Evolutionary conservation across 192 early-diverging fungal genomes (phyloP), one percentile per base, ranked within the genome.

Genomic region (Pilaira anomala): DNA sequence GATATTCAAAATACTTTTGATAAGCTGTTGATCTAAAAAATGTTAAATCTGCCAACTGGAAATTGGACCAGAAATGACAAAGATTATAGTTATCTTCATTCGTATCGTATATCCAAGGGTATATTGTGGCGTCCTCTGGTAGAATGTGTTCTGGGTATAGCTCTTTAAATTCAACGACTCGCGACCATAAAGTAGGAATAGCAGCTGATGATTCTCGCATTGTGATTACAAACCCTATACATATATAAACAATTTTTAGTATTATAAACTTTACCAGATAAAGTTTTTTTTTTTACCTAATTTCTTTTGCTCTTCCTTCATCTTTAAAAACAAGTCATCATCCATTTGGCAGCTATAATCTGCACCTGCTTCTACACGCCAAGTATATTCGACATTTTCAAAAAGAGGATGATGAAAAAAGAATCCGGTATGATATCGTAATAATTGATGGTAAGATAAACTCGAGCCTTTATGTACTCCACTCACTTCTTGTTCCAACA

Each of bases 21-120:
- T 94, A 92, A 0, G 75, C 77, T 21, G 79, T 57, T 60, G 82
- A 86, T 33, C 86, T 76, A 64, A 85, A 88, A 52, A 93, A 83
- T n/a, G 85, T 73, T 62, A 91, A 60, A 56, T 85, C 75, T 24
- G 78, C 89, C 50, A 95, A 93, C 70, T 94, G 92, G 77, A 95
- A 95, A 59, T 94, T 94, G 29, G 83, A 83, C 91, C 92, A 92
- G 51, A 87, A 87, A 57, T 89, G 85, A 73, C 85, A 91, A 3
- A 71, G 72, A 53, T 86, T 86, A 63, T 87, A 88, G 7, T 66
- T 53, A 60, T 78, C 79, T 28, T 78, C 63, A 29, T 66, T 62
- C 46, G 80, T 74, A 25, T 78, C 60, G 13, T 82, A 80, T 33
- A 90, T 71, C 72, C 86, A 84, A 33, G 65, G 60, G 24, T 76